A percentile compares a stretch with the other conserved stretches of the same genome.
Conservation (phyloP, 2,329 filamentous ascomycete genomes). For the Talaromyces rugulosus region DNA sequence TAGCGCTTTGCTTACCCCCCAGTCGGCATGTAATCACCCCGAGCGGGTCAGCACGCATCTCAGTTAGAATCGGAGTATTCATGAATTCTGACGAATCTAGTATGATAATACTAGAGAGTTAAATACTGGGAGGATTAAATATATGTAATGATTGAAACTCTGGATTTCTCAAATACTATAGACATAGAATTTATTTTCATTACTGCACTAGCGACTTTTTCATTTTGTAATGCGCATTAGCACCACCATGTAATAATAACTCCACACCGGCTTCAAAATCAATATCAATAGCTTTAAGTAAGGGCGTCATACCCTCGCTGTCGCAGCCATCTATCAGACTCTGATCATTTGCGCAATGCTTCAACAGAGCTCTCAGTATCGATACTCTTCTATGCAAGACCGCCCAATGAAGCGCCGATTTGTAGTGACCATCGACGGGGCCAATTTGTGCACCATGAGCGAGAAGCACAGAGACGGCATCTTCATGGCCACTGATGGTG, state of each 20-base stretch:
- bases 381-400: background rate
- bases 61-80: too few species aligned
- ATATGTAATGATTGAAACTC: too few species aligned
- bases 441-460: conserved; percentile 2
- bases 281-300: conserved; percentile 22
- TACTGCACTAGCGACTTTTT: background rate
- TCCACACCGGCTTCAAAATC: conserved; percentile 19
- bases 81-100: too few species aligned
- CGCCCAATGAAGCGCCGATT: conserved; percentile 3
- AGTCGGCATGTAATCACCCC: background rate
- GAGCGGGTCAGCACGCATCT: background rate
- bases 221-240: conserved; percentile 12
- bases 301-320: conserved; percentile 18
- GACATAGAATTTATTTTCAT: background rate
- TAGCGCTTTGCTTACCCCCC: background rate
- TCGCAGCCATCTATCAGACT: conserved; percentile 7
- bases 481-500: conserved; percentile 4
- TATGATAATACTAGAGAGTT: too few species aligned
- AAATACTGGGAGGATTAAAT: too few species aligned
- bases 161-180: background rate
- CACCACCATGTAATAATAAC: conserved; percentile 19
- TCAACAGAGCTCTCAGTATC: conserved; percentile 1
- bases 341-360: conserved; percentile 2
- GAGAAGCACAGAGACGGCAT: background rate
- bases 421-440: background rate